Base-by-base conservation (phyloP, 768 basidiomycete genomes). In the Chalciporus chontae region DNA sequence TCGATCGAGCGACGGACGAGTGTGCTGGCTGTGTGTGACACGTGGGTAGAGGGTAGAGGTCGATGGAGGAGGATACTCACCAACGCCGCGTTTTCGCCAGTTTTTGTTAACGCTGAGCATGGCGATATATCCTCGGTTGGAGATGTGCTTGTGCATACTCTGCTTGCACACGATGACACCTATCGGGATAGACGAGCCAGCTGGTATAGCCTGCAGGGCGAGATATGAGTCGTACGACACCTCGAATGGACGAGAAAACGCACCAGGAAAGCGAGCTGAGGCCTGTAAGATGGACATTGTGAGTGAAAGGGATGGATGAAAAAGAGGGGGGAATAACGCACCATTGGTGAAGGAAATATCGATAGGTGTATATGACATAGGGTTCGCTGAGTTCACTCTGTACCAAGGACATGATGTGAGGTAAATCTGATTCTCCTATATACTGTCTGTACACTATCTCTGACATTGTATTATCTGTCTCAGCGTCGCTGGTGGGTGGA, bases 81-180 rank as follows among this genome's bases (percentile, higher is more conserved):
- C 92, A 65, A 98, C 92, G 29, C 96, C 95, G 46, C 85, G 83
- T 69, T 95, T 88, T 32, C 95, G 77, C 80, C 84, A 96, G 34
- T 75, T 69, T 68, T 84, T 85, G 68, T 80, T 78, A 24, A 97
- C 93, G 62, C 90, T 92, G 48, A 98, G 80, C 96, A 98, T 98
- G 32, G 94, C 96, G 51, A 99, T 95, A 66, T 99, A 99, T 13
- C 96, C 96, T 64, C 96, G 72, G 65, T 93, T 90, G 9, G 81
- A 73, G 34, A 73, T 70, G 54, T 85, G 79, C 48, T 76, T 75
- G 71, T 98, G 96, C 66, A 80, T 76, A 59, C 93, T 93, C 71
- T 96, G 95, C 76, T 98, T 99, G 80, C 93, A 96, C 18, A 99
- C 87, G 52, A 99, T 91, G 14, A 91, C 90, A 24, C 92, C 96